Percentiles rank a stretch among this genome's conserved stretches.
Conservation (phyloP, 768 basidiomycete species). For the Porpolomopsis calyptriformis region DNA sequence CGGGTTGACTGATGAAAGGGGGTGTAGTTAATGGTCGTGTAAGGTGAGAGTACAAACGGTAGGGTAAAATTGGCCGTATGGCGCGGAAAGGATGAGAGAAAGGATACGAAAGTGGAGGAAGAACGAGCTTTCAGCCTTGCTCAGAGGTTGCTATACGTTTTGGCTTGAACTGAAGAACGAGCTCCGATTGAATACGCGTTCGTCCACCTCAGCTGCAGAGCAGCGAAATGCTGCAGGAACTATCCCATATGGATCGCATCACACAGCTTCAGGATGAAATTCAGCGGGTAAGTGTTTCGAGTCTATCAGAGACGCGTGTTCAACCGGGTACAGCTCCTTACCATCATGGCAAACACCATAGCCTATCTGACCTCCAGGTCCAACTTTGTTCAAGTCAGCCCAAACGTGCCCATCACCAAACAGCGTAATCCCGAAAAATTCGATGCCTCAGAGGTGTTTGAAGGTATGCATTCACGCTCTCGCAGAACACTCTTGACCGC, state of each 20-base stretch:
- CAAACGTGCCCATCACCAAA: slow-evolving; percentile 78
- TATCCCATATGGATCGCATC: slow-evolving; percentile 91
- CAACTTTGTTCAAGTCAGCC: slow-evolving; percentile 68
- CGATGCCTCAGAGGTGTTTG: slow-evolving; percentile 63
- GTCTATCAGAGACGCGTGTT: neutral
- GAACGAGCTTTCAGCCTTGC: neutral
- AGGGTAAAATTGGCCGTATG: no score
- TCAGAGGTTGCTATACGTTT: no score
- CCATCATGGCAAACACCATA: slow-evolving; percentile 78
- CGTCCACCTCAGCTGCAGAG: slow-evolving; percentile 6
- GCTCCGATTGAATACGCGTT: neutral
- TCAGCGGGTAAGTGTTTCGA: slow-evolving; percentile 47
- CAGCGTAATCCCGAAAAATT: slow-evolving; percentile 60
- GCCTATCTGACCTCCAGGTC: slow-evolving; percentile 69
- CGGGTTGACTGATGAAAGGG: neutral
- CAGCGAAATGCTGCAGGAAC: slow-evolving; percentile 86
- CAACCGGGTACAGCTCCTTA: slow-evolving; percentile 48
- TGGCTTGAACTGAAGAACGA: neutral
- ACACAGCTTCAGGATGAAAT: slow-evolving; percentile 93
- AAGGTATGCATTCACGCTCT: slow-evolving; percentile 42
- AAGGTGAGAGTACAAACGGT: no score
- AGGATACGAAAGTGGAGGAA: no score
- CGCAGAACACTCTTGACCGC: neutral
- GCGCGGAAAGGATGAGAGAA: no score
- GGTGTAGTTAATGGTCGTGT: neutral